Percentiles rank a stretch among this genome's conserved stretches.
Evolutionary conservation across 768 basidiomycete genomes (phyloP).

Genomic region (Lentinula edodes): DNA sequence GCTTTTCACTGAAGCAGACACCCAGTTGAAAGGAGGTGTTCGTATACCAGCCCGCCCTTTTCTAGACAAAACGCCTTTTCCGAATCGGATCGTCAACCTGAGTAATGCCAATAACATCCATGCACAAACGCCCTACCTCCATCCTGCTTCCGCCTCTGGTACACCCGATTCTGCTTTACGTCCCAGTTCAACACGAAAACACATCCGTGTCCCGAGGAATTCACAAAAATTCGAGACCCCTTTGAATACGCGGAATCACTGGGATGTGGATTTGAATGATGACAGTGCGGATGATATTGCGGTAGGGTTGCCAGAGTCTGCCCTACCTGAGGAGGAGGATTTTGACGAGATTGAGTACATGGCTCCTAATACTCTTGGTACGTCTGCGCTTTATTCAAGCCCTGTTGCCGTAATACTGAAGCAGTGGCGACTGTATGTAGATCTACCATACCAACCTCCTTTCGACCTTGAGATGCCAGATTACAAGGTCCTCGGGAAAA

Average conservation of each 20-base stretch:
- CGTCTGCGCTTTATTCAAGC: neutral
- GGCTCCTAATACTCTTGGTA: slow-evolving; percentile 32
- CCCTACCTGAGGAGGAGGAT: slow-evolving; percentile 28
- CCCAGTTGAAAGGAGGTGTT: slow-evolving; percentile 2
- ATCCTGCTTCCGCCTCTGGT: slow-evolving; percentile 31
- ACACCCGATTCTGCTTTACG: slow-evolving; percentile 41
- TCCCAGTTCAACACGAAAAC: slow-evolving; percentile 66
- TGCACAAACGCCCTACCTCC: slow-evolving; percentile 27
- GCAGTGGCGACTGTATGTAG: slow-evolving; percentile 15
- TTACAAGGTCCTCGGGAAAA: slow-evolving; percentile 34
- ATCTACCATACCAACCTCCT: slow-evolving; percentile 36
- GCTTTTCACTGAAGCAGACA: neutral
- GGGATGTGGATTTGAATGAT: slow-evolving; percentile 78
- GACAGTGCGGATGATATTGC: slow-evolving; percentile 22
- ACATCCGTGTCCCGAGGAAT: slow-evolving; percentile 46
- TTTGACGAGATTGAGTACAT: slow-evolving; percentile 48
- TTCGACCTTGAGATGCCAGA: slow-evolving; percentile 41
- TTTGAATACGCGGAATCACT: slow-evolving; percentile 47
- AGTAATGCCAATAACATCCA: neutral
- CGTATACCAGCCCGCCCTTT: slow-evolving; percentile 40
- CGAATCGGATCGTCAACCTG: slow-evolving; percentile 43
- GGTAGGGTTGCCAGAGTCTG: slow-evolving; percentile 16
- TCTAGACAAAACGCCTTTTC: slow-evolving; percentile 72
- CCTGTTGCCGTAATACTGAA: neutral
- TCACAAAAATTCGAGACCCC: slow-evolving; percentile 63